These are phyloP conservation scores for Geotrichum citri-aurantii DNA, from an alignment of 1,139 yeast species.

Conservation along the genomic window DNA sequence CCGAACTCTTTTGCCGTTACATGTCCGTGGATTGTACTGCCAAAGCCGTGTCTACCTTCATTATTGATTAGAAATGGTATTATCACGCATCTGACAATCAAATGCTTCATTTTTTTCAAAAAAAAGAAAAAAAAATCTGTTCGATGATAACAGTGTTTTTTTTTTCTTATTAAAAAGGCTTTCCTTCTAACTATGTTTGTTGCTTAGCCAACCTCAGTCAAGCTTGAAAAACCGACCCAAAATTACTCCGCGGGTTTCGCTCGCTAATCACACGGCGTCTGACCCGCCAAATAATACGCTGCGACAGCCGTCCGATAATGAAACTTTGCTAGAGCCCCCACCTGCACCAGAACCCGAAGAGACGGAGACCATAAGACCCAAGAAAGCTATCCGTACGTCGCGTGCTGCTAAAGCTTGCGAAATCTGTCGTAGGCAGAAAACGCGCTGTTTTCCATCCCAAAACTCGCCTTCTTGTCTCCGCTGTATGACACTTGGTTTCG, in stretches of 20 bases:
- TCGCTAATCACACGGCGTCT: not conserved
- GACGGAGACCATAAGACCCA: conserved; percentile 2
- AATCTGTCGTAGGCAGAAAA: conserved; percentile 55
- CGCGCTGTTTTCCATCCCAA: conserved; percentile 53
- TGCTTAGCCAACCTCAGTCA: not conserved
- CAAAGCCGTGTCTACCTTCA: not conserved
- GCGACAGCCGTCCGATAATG: not conserved
- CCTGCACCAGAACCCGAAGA: not conserved
- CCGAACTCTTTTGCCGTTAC: not conserved
- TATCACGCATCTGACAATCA: not conserved
- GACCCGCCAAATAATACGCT: not conserved
- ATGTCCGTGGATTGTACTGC: not conserved
- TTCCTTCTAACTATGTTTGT: not conserved
- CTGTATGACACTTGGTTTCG: conserved; percentile 46
- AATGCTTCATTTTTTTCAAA: too few species aligned
- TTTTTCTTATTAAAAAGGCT: not conserved
- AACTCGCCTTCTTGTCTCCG: conserved; percentile 48
- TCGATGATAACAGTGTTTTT: not conserved
- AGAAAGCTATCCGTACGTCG: conserved; percentile 14
- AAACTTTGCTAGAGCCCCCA: not conserved
- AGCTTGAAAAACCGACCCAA: not conserved
- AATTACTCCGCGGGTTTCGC: not conserved
- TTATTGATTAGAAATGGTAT: not conserved
- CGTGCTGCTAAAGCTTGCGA: conserved; percentile 50
- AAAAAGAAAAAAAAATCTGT: not conserved